Conservation (phyloP, 1,139 yeast species). For the Lodderomyces pseudojiufengensis region DNA sequence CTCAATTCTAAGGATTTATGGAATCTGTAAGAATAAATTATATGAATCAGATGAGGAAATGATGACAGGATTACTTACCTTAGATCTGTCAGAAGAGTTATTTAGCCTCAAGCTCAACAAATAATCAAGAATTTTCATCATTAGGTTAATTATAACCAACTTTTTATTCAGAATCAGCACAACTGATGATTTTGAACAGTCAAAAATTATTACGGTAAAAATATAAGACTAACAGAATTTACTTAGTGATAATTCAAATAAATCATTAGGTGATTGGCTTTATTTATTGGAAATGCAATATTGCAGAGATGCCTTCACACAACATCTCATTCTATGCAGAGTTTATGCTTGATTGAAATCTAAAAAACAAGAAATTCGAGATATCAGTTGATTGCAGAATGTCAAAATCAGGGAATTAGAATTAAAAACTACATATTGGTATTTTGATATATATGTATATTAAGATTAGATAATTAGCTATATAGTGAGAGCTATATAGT, state of each 20-base stretch:
- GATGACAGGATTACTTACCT: conserved; percentile 71
- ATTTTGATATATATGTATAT: no score
- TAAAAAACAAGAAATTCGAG: conserved; percentile 93
- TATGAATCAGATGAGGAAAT: conserved; percentile 77
- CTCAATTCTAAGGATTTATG: conserved; percentile 85
- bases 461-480: no score
- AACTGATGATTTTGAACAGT: conserved; percentile 82
- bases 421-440: conserved; percentile 76
- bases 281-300: conserved; percentile 88
- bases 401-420: conserved; percentile 83
- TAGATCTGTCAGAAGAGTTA: conserved; percentile 93
- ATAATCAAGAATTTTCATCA: conserved; percentile 63
- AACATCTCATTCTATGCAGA: conserved; percentile 87
- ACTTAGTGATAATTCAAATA: conserved; percentile 54
- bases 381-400: conserved; percentile 97
- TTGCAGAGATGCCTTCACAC: conserved; percentile 91
- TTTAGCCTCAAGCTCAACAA: conserved; percentile 84
- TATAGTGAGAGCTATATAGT: no score
- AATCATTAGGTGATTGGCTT: conserved; percentile 87
- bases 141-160: conserved; percentile 80
- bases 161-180: conserved; percentile 65
- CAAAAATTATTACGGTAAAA: conserved; percentile 66
- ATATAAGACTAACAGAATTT: conserved; percentile 73
- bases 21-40: conserved; percentile 55
- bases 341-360: conserved; percentile 97